These are phyloP conservation scores for Symmetrospora coprosmae DNA, from an alignment of 768 basidiomycete genomes.

Conservation along the genomic window DNA sequence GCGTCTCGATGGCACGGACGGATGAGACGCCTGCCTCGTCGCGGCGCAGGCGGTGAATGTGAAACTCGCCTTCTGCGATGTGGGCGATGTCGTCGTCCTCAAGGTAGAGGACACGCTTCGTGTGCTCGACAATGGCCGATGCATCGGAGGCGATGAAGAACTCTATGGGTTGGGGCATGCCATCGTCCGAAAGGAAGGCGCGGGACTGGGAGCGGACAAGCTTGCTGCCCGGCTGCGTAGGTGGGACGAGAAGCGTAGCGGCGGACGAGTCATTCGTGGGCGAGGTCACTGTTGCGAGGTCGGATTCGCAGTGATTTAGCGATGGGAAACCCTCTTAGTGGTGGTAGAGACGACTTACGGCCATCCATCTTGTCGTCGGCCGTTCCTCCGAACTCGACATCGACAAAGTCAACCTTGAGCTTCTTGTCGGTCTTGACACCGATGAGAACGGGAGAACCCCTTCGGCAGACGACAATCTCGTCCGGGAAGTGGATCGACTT, in stretches of 20 bases:
- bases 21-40: conserved; percentile 57
- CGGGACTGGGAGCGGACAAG: conserved; percentile 86
- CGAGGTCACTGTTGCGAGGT: conserved; percentile 11
- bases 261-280: conserved; percentile 7
- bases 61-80: conserved; percentile 88
- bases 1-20: conserved; percentile 89
- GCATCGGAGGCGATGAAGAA: conserved; percentile 99
- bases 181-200: conserved; percentile 96
- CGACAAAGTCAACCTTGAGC: conserved; percentile 98
- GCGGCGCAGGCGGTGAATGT: conserved; percentile 93
- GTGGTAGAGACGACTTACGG: conserved; percentile 37
- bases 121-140: conserved; percentile 90
- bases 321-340: neutral
- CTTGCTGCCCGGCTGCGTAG: conserved; percentile 50
- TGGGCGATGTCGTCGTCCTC: conserved; percentile 99
- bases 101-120: conserved; percentile 93
- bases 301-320: neutral
- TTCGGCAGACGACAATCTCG: conserved; percentile 85
- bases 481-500: conserved; percentile 91
- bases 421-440: conserved; percentile 99
- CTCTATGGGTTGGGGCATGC: conserved; percentile 94
- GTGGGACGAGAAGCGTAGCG: conserved; percentile 48
- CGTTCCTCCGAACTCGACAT: conserved; percentile 80
- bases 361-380: conserved; percentile 43
- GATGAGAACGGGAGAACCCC: conserved; percentile 87